These are phyloP conservation scores for Glebionis coronaria DNA, from an alignment of 129 eudicot genomes.

Conservation along the genomic window DNA sequence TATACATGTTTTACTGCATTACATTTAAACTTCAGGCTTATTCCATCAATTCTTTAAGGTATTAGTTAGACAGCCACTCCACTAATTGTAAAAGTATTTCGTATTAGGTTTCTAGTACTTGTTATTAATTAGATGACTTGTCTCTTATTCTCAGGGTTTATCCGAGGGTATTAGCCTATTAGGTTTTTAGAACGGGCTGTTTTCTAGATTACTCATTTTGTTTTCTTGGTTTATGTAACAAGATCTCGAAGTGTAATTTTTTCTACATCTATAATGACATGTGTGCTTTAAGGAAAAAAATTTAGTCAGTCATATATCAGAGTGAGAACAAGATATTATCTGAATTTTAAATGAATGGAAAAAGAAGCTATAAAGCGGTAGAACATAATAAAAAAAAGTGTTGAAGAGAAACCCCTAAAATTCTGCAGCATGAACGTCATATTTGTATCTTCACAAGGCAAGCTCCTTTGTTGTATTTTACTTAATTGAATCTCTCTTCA, in stretches of 20 bases:
- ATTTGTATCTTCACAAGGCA: neutral
- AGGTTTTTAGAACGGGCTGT: too few species aligned
- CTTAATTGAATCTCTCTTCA: neutral
- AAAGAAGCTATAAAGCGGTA: neutral
- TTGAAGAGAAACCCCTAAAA: neutral
- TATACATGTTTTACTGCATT: neutral
- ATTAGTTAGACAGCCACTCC: neutral
- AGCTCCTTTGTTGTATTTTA: neutral
- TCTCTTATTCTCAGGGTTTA: neutral
- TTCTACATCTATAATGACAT: neutral
- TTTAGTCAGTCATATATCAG: neutral
- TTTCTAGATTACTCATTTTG: neutral
- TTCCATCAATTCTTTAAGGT: neutral
- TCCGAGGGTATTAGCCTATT: neutral
- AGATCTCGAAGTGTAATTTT: neutral
- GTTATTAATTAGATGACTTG: neutral
- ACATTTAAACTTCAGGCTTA: neutral
- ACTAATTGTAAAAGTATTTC: neutral
- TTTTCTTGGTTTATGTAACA: neutral
- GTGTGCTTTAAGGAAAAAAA: neutral
- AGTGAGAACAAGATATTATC: neutral
- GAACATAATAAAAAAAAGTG: neutral
- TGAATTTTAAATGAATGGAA: neutral
- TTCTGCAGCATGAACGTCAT: slow-evolving; percentile 1
- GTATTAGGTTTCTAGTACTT: neutral